Conservation (phyloP, 1,139 yeast genomes). For the Suhomyces chickasaworum region DNA sequence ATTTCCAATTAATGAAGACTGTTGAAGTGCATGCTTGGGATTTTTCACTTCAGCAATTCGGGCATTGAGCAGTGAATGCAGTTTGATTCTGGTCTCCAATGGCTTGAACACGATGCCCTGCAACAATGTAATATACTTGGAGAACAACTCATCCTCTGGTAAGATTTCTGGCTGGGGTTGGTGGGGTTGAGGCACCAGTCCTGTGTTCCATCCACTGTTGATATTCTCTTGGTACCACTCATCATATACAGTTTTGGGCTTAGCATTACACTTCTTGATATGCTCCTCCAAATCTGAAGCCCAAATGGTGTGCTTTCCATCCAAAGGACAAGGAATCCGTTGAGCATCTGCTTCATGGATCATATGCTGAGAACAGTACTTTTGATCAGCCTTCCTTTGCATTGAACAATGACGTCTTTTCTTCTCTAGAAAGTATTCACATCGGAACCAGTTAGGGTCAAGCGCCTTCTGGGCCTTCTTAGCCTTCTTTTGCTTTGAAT, state of each 20-base stretch:
- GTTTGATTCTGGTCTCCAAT: constrained; percentile 17
- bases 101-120: constrained; percentile 20
- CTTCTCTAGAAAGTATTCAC: constrained; percentile 49
- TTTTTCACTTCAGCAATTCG: constrained; percentile 53
- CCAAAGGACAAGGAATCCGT: constrained; percentile 77
- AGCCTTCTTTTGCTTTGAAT: constrained; percentile 1
- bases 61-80: constrained; percentile 34
- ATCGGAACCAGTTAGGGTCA: constrained; percentile 27
- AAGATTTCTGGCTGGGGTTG: constrained; percentile 19
- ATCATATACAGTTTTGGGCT: constrained; percentile 33
- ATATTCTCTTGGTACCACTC: constrained; percentile 47
- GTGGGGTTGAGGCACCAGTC: constrained; percentile 14
- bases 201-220: constrained; percentile 28
- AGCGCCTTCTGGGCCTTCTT: constrained; percentile 1
- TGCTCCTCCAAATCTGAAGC: constrained; percentile 57
- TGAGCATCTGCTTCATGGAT: constrained; percentile 19
- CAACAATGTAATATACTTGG: constrained; percentile 27
- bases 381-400: constrained; percentile 53
- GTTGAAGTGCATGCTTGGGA: constrained; percentile 80
- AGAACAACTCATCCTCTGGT: constrained; percentile 15
- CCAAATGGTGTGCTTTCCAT: constrained; percentile 76
- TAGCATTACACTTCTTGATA: constrained; percentile 60
- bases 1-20: constrained; percentile 77
- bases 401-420: constrained; percentile 61
- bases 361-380: constrained; percentile 67